These are phyloP conservation scores for Secale cereale DNA, from an alignment of 176 grass and related monocot species.

Conservation along the genomic window DNA sequence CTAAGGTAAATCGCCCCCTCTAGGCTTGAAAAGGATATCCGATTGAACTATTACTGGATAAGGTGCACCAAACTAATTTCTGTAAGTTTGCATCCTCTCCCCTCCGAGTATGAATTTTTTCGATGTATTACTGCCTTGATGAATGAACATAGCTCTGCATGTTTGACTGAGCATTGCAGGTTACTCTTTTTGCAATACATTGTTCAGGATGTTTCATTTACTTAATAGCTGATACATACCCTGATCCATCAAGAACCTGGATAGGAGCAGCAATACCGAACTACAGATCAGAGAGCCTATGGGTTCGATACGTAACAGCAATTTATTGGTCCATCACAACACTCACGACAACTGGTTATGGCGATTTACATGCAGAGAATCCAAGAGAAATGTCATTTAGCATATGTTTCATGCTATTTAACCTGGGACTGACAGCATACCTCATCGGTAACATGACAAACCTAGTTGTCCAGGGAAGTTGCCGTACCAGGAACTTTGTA, in stretches of 20 bases:
- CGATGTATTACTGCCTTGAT: background rate
- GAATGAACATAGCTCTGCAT: background rate
- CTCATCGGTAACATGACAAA: slow-evolving; percentile 97
- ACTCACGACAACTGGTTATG: slow-evolving; percentile 84
- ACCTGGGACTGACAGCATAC: slow-evolving; percentile 79
- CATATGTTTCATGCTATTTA: slow-evolving; percentile 86
- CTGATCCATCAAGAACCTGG: slow-evolving; percentile 64
- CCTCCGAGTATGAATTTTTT: background rate
- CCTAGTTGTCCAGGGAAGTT: slow-evolving; percentile 75
- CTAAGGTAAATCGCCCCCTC: slow-evolving; percentile 13
- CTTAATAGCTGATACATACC: slow-evolving; percentile 86
- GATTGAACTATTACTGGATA: slow-evolving; percentile 84
- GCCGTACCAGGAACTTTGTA: slow-evolving; percentile 88
- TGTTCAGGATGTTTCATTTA: slow-evolving; percentile 89
- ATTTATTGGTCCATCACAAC: slow-evolving; percentile 96
- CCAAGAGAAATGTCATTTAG: slow-evolving; percentile 77
- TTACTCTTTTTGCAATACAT: slow-evolving; percentile 83
- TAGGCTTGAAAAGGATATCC: slow-evolving; percentile 87
- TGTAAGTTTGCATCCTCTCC: slow-evolving; percentile 47
- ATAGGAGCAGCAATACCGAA: slow-evolving; percentile 72
- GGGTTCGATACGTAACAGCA: slow-evolving; percentile 74
- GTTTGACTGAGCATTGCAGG: slow-evolving; percentile 37
- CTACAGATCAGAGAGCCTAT: slow-evolving; percentile 68
- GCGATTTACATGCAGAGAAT: slow-evolving; percentile 85
- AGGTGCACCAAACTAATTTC: slow-evolving; percentile 80